Evolutionary conservation across 306 rosid genomes (phyloP), one percentile per base, ranked within the genome.

Genomic region (Pterocarpus santalinus): DNA sequence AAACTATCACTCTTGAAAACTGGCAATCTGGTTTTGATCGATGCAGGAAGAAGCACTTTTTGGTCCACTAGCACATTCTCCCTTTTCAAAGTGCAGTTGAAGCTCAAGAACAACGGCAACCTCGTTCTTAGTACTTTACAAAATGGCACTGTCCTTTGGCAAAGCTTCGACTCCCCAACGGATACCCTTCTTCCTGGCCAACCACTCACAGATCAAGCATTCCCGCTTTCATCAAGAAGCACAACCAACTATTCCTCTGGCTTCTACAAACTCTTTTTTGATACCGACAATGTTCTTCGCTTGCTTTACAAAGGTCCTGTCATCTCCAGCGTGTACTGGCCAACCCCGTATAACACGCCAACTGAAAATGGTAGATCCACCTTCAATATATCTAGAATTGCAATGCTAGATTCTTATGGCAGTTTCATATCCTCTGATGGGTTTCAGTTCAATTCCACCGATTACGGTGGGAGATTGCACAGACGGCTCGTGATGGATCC

Each of bases 141-240:
- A 13, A 22, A 22, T 22, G 33, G 5, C 12, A 10, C 13, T 4
- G 22, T 87, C 78, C 44, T 87, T 13, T 92, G 94, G 94, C 84
- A 86, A 52, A 89, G 91, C 83, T 87, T 90, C 47, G 84, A 77
- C 44, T 87, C 67, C 1, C 97, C 91, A 0, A 90, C 89, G 0
- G 92, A 89, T 17, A 90, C 92, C 4, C 86, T 87, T 81, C 88
- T 92, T 2, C 80, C 87, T 0, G 87, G 78, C 32, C 89, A 85
- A 76, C 2, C 80, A 8, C 16, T 90, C 1, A 87, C 89, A 2
- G 73, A 77, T 43, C 14, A 39, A 15, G 36, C 73, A 12, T 79
- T 65, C 73, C 78, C 80, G 0, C 4, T 85, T 34, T 88, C 91
- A 10, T 80, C 81, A 0, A 75, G 60, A 73, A 72, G 87, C 73